Evolutionary conservation across 305 asterid genomes (phyloP).

Genomic region (Plantago coronopus): DNA sequence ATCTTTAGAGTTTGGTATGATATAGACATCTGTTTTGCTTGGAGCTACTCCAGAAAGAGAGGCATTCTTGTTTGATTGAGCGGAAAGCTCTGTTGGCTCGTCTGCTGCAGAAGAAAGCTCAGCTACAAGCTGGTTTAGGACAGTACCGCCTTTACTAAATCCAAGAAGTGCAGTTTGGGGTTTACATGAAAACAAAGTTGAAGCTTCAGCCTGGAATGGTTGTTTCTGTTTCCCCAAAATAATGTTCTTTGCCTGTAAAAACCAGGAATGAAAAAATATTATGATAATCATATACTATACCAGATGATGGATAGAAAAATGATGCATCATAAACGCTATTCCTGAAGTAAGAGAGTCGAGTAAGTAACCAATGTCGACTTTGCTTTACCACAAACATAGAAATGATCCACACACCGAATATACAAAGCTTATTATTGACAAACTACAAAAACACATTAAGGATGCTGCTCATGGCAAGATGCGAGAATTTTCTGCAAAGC

Average conservation of each 20-base stretch:
- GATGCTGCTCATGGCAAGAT: no score
- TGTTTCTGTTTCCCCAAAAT: slow-evolving; percentile 47
- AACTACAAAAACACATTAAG: no score
- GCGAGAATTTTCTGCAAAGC: no score
- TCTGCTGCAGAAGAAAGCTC: slow-evolving; percentile 55
- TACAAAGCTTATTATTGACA: no score
- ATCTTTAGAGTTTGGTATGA: slow-evolving; percentile 65
- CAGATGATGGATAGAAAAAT: neutral
- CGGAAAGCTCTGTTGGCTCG: slow-evolving; percentile 25
- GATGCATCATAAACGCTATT: no score
- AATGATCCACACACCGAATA: no score
- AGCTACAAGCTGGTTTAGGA: slow-evolving; percentile 80
- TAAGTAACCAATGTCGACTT: no score
- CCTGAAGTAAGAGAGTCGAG: no score
- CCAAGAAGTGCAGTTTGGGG: slow-evolving; percentile 78
- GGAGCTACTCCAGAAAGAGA: slow-evolving; percentile 28
- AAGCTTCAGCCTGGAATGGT: slow-evolving; percentile 36
- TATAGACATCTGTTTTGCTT: slow-evolving; percentile 34
- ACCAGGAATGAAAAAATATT: slow-evolving; percentile 9
- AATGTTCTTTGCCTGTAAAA: slow-evolving; percentile 49
- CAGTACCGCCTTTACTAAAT: slow-evolving; percentile 88
- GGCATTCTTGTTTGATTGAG: slow-evolving; percentile 28
- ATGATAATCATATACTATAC: neutral
- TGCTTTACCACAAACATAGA: no score
- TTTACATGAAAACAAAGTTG: slow-evolving; percentile 38